A percentile compares a stretch with the other conserved stretches of the same genome.
phyloP scores from a whole-genome alignment of 306 rosid genomes.

The Gleditsia sinensis region DNA sequence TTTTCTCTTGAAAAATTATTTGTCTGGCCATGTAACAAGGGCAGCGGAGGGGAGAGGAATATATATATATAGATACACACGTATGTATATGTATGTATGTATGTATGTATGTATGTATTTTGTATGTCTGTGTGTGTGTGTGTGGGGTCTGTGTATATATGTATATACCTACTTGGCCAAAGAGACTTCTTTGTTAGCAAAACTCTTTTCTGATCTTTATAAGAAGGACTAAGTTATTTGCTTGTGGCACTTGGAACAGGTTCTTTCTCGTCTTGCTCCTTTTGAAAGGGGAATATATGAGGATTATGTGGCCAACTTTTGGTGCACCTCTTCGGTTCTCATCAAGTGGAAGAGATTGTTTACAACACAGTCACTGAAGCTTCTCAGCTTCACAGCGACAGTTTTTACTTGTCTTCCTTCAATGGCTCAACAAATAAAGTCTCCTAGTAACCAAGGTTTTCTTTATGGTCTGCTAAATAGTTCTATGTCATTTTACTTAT shows the following conservation, averaged over 20 bases:
- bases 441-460: slow-evolving; percentile 78
- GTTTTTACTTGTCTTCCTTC: slow-evolving; percentile 78
- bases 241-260: slow-evolving; percentile 52
- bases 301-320: slow-evolving; percentile 94
- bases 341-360: slow-evolving; percentile 91
- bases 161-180: background rate
- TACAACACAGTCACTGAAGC: slow-evolving; percentile 61
- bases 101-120: too few species aligned
- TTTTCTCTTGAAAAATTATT: too few species aligned
- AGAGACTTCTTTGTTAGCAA: slow-evolving; percentile 13
- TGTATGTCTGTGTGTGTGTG: too few species aligned
- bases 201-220: slow-evolving; percentile 14
- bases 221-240: background rate
- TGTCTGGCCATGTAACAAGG: too few species aligned
- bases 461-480: slow-evolving; percentile 79
- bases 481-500: slow-evolving; percentile 82
- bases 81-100: too few species aligned
- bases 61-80: too few species aligned
- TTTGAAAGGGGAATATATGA: slow-evolving; percentile 94
- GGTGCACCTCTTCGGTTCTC: slow-evolving; percentile 88
- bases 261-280: slow-evolving; percentile 84
- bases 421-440: slow-evolving; percentile 80
- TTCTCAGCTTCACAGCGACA: slow-evolving; percentile 72
- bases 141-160: too few species aligned
- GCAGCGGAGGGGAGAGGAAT: too few species aligned